Percentiles rank a stretch among this genome's conserved stretches.
phyloP scores from a whole-genome alignment of 2,329 filamentous ascomycete genomes.

The Fusarium sp. region DNA sequence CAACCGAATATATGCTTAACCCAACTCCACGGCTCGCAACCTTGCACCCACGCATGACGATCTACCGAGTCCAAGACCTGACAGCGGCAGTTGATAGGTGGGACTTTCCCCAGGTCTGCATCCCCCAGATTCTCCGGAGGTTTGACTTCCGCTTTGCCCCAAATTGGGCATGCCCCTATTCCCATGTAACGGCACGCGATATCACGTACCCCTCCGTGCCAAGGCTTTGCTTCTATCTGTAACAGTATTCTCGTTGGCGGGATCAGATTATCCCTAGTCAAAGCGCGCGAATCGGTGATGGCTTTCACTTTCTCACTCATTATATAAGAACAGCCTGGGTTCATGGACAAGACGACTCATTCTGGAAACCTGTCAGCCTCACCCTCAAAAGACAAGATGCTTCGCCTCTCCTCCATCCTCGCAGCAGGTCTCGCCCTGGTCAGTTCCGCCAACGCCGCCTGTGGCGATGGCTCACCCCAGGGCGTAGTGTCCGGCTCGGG shows the following conservation, averaged over 20 bases:
- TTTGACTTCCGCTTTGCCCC: conserved; percentile 20
- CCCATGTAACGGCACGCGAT: neutral
- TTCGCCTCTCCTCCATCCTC: conserved; percentile 51
- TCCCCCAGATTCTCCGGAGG: conserved; percentile 4
- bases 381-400: conserved; percentile 47
- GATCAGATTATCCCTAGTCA: neutral
- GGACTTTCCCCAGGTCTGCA: conserved; percentile 3
- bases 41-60: neutral
- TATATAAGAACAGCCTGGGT: neutral
- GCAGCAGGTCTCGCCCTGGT: conserved; percentile 58
- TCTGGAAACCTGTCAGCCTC: neutral
- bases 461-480: conserved; percentile 61
- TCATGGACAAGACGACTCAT: neutral
- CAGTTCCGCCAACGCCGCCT: conserved; percentile 57
- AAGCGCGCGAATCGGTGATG: conserved; percentile 19
- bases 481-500: conserved; percentile 62
- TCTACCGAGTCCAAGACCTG: neutral
- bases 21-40: neutral
- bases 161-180: conserved; percentile 15
- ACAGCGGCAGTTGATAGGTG: conserved; percentile 12
- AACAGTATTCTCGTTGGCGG: neutral
- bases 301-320: fast-evolving
- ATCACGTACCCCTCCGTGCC: conserved; percentile 8
- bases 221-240: neutral
- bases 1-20: neutral